Conservation (phyloP, 495 filamentous ascomycete species). For the Corynascus novoguineensis region DNA sequence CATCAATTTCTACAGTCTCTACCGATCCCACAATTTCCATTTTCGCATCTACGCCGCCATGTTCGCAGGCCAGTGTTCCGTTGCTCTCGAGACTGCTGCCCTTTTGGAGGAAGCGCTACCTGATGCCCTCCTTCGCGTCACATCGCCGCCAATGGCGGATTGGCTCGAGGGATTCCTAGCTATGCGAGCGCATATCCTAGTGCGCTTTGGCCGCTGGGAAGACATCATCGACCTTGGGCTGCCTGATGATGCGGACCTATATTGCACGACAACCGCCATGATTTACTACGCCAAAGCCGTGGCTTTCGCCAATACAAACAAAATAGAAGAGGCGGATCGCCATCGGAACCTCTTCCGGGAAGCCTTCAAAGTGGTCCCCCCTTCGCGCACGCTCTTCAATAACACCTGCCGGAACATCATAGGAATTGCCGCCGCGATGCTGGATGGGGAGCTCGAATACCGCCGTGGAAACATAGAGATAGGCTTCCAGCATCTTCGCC, state of each 20-base stretch:
- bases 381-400: slow-evolving; percentile 57
- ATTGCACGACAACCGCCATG: slow-evolving; percentile 60
- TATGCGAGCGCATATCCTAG: slow-evolving; percentile 56
- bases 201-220: slow-evolving; percentile 63
- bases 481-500: slow-evolving; percentile 51
- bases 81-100: slow-evolving; percentile 51
- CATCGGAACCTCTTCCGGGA: slow-evolving; percentile 42
- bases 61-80: slow-evolving; percentile 55
- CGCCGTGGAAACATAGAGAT: slow-evolving; percentile 49
- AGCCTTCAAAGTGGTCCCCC: slow-evolving; percentile 43
- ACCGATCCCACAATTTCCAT: slow-evolving; percentile 61
- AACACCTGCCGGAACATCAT: slow-evolving; percentile 59
- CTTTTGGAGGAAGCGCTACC: slow-evolving; percentile 51
- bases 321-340: slow-evolving; percentile 42
- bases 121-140: slow-evolving; percentile 53
- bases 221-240: slow-evolving; percentile 48
- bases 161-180: slow-evolving; percentile 63
- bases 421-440: slow-evolving; percentile 53
- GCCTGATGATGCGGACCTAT: slow-evolving; percentile 49
- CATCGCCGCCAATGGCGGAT: slow-evolving; percentile 65
- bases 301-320: slow-evolving; percentile 51
- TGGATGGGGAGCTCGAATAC: slow-evolving; percentile 65
- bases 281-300: slow-evolving; percentile 60
- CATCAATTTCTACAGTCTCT: slow-evolving; percentile 63
- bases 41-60: slow-evolving; percentile 67